phyloP scores from a whole-genome alignment of 768 basidiomycete species.

The Psilocybe tampanensis region DNA sequence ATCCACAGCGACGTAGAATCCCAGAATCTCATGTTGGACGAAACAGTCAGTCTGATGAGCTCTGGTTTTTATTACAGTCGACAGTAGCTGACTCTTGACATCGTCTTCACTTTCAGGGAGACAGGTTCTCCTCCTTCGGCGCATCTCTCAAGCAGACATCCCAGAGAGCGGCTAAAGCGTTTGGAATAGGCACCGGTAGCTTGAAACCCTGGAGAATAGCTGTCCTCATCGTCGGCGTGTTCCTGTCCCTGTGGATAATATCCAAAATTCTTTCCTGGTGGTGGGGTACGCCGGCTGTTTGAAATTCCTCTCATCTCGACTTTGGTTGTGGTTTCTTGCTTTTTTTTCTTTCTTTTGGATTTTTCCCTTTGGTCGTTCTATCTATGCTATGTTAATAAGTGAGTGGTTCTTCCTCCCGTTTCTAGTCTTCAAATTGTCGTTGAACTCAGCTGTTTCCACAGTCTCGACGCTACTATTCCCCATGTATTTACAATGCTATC shows the following conservation, averaged over 20 bases:
- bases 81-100: too few relatives aligned
- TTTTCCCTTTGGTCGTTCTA: neutral
- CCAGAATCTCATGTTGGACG: conserved; percentile 78
- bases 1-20: conserved; percentile 84
- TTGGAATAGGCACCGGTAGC: conserved; percentile 68
- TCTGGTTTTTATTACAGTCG: neutral
- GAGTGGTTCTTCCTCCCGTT: neutral
- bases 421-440: neutral
- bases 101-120: conserved; percentile 42
- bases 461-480: neutral
- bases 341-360: neutral
- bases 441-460: neutral
- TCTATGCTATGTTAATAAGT: neutral
- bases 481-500: neutral
- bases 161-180: conserved; percentile 70
- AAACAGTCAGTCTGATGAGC: conserved; percentile 54
- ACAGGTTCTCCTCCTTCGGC: conserved; percentile 69
- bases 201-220: conserved; percentile 73
- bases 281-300: conserved; percentile 30
- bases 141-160: conserved; percentile 66
- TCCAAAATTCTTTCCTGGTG: conserved; percentile 56
- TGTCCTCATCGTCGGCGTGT: conserved; percentile 53
- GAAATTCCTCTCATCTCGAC: neutral
- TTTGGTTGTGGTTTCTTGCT: too few relatives aligned
- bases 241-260: conserved; percentile 59